Conservation (phyloP, 2,329 filamentous ascomycete genomes). For the Fusarium proliferatum region DNA sequence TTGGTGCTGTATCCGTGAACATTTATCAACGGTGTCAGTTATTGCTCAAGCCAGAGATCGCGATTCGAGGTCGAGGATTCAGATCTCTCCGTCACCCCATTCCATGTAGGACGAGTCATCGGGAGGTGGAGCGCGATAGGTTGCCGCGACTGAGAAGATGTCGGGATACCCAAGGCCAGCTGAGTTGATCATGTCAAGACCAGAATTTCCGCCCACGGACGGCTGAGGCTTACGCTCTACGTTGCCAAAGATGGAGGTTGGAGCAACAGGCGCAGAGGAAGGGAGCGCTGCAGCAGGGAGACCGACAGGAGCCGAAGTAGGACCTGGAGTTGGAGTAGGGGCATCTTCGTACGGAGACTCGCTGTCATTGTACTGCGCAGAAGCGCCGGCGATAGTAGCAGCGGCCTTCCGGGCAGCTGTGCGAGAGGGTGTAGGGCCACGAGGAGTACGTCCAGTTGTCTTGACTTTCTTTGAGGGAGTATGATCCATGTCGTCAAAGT, state of each 20-base stretch:
- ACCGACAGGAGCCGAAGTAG: background rate
- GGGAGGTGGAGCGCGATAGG: background rate
- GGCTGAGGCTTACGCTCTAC: slow-evolving; percentile 32
- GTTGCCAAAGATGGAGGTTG: slow-evolving; percentile 38
- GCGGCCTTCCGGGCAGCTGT: slow-evolving; percentile 48
- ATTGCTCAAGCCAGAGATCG: background rate
- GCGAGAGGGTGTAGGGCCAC: slow-evolving; percentile 46
- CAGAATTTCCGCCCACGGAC: background rate
- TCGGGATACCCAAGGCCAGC: background rate
- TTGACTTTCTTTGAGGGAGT: slow-evolving; percentile 53
- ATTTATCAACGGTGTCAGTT: background rate
- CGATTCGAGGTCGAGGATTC: background rate
- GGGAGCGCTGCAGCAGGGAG: background rate
- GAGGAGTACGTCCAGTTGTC: slow-evolving; percentile 33
- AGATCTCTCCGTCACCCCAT: slow-evolving; percentile 53
- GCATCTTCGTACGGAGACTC: slow-evolving; percentile 43
- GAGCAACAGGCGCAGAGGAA: background rate
- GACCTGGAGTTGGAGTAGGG: slow-evolving; percentile 12
- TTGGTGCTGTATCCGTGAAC: background rate
- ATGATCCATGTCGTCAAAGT: slow-evolving; percentile 49
- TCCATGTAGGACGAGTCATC: slow-evolving; percentile 29
- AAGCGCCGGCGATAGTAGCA: slow-evolving; percentile 50
- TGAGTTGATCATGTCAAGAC: slow-evolving; percentile 8
- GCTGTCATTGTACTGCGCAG: slow-evolving; percentile 45
- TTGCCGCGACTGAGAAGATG: background rate